Percentiles rank a stretch among this genome's conserved stretches.
Conservation (phyloP, 306 rosid species). For the Echinosophora koreensis region DNA sequence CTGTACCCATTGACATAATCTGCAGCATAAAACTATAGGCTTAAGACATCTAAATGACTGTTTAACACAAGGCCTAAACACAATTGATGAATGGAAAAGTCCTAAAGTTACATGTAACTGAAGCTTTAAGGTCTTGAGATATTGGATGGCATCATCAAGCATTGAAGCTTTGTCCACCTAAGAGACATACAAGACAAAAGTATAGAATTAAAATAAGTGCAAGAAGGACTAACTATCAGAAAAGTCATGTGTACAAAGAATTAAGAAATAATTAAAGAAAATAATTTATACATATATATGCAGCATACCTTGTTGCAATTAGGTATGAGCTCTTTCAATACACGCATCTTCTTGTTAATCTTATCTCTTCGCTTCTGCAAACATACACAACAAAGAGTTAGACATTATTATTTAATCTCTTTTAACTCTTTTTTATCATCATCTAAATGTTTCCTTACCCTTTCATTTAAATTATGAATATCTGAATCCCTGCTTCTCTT, state of each 20-base stretch:
- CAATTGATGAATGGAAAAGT: neutral
- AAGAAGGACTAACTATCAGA: neutral
- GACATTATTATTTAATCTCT: neutral
- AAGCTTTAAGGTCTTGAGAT: constrained; percentile 64
- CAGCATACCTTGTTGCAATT: constrained; percentile 54
- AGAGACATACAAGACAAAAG: neutral
- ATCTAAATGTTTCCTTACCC: constrained; percentile 48
- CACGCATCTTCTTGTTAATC: constrained; percentile 60
- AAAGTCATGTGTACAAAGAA: neutral
- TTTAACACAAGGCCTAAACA: constrained; percentile 1
- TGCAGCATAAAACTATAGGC: constrained; percentile 37
- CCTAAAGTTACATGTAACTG: constrained; percentile 58
- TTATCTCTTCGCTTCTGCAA: constrained; percentile 61
- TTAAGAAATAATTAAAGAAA: neutral
- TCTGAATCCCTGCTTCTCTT: constrained; percentile 50
- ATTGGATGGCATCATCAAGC: constrained; percentile 70
- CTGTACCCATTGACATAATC: constrained; percentile 56
- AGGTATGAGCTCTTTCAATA: constrained; percentile 60
- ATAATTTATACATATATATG: neutral
- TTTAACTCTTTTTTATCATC: neutral
- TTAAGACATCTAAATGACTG: constrained; percentile 2
- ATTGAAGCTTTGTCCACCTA: constrained; percentile 63
- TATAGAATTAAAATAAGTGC: neutral
- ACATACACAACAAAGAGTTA: constrained; percentile 1
- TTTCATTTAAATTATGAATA: constrained; percentile 52